Evolutionary conservation across 192 early-diverging fungal genomes (phyloP).

Genomic region (Irineochytrium annulatum): DNA sequence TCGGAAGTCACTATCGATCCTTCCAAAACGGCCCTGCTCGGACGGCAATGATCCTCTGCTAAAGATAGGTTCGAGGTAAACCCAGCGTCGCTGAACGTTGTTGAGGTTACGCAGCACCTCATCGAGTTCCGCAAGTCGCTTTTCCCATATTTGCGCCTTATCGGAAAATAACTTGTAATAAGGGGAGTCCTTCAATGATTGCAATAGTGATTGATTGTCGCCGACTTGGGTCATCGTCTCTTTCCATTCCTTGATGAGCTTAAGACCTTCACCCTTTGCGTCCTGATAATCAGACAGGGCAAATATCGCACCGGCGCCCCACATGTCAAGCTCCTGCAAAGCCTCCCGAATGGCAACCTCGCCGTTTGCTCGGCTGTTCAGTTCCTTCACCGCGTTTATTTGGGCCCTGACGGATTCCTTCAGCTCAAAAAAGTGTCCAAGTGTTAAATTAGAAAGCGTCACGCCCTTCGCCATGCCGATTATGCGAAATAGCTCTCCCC

Average conservation of each 20-base stretch:
- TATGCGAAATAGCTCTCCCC: slow-evolving; percentile 52
- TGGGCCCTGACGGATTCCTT: slow-evolving; percentile 31
- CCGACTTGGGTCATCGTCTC: slow-evolving; percentile 56
- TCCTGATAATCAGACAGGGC: slow-evolving; percentile 47
- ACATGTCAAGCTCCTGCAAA: slow-evolving; percentile 54
- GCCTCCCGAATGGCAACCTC: slow-evolving; percentile 57
- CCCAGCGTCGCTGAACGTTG: slow-evolving; percentile 52
- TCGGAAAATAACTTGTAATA: slow-evolving; percentile 56
- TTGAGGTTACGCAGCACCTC: slow-evolving; percentile 49
- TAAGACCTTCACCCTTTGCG: slow-evolving; percentile 37
- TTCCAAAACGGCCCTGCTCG: slow-evolving; percentile 44
- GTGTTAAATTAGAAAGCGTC: slow-evolving; percentile 41
- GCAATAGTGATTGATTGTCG: slow-evolving; percentile 54
- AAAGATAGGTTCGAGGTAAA: slow-evolving; percentile 61
- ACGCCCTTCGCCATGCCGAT: slow-evolving; percentile 33
- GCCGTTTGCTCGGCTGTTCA: slow-evolving; percentile 52
- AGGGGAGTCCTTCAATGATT: slow-evolving; percentile 55
- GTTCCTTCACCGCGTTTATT: slow-evolving; percentile 48
- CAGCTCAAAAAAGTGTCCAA: slow-evolving; percentile 36
- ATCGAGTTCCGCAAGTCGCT: slow-evolving; percentile 45
- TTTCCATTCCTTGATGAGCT: slow-evolving; percentile 57
- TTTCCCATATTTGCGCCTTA: slow-evolving; percentile 46
- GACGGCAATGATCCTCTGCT: slow-evolving; percentile 48
- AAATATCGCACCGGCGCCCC: slow-evolving; percentile 51
- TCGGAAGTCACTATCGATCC: slow-evolving; percentile 52